Evolutionary conservation across 208 protist genomes (phyloP).

Genomic region (Crithidia acanthocephali): DNA sequence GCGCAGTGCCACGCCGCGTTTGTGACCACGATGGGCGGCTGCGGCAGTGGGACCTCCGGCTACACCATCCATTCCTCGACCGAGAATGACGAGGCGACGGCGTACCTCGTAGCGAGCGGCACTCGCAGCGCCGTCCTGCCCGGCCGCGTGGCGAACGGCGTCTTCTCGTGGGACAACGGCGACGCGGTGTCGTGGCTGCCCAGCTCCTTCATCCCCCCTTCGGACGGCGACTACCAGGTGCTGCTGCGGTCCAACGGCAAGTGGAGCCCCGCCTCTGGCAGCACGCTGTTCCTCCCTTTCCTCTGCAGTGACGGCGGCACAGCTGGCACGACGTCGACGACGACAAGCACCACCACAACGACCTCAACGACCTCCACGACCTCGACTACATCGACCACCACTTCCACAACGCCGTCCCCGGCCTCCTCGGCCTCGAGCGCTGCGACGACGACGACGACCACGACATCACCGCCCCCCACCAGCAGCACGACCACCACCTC

Average conservation of each 20-base stretch:
- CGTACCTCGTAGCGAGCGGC: conserved; percentile 34
- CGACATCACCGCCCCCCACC: conserved; percentile 1
- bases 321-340: conserved; percentile 11
- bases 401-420: conserved; percentile 6
- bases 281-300: conserved; percentile 31
- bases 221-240: conserved; percentile 33
- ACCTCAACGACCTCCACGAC: conserved; percentile 20
- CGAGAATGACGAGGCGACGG: conserved; percentile 43
- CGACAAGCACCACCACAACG: conserved; percentile 28
- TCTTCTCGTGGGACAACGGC: conserved; percentile 43
- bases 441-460: conserved; percentile 16
- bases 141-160: conserved; percentile 36
- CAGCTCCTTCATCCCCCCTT: conserved; percentile 17
- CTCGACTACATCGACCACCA: conserved; percentile 9
- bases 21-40: conserved; percentile 16
- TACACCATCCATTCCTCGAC: conserved; percentile 25
- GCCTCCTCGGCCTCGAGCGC: conserved; percentile 2
- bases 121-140: conserved; percentile 41
- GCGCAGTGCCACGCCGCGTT: conserved; percentile 21
- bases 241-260: conserved; percentile 35
- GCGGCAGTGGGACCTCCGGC: conserved; percentile 21
- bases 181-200: conserved; percentile 40
- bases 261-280: conserved; percentile 36
- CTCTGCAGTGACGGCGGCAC: conserved; percentile 43
- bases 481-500: conserved; percentile 26